Conservation (phyloP, 352 stramenopile genomes). For the Pythium graminicola region DNA sequence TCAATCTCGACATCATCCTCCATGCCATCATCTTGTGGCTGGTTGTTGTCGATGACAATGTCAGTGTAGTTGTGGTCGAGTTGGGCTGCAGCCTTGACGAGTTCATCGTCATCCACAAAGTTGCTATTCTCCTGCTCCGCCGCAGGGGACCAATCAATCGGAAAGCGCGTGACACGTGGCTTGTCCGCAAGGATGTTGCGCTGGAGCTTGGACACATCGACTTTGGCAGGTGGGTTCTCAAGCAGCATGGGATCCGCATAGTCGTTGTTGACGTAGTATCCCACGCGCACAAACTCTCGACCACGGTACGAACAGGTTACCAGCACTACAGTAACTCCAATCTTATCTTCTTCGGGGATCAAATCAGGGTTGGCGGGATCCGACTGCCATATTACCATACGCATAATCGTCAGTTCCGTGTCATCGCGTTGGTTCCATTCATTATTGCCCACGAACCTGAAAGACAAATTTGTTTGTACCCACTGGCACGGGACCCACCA, state of each 20-base stretch:
- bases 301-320: conserved; percentile 97
- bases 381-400: conserved; percentile 48
- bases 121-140: conserved; percentile 31
- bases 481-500: conserved; percentile 96
- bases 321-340: conserved; percentile 98
- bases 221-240: conserved; percentile 64
- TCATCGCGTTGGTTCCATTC: neutral
- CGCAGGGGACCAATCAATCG: conserved; percentile 93
- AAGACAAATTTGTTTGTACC: conserved; percentile 99
- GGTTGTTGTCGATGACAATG: conserved; percentile 78
- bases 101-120: conserved; percentile 78
- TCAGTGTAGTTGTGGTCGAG: conserved; percentile 86
- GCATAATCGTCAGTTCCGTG: neutral
- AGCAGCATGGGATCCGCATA: conserved; percentile 89
- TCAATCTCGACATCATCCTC: conserved; percentile 67
- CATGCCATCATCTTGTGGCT: conserved; percentile 30
- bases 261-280: conserved; percentile 99
- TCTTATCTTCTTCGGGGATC: conserved; percentile 94
- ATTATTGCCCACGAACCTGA: conserved; percentile 27
- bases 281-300: conserved; percentile 94
- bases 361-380: conserved; percentile 87
- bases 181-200: conserved; percentile 97
- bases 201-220: conserved; percentile 91
- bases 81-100: conserved; percentile 79
- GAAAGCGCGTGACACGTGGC: conserved; percentile 92